Base-by-base conservation (phyloP, 2,329 filamentous ascomycete species). In the Berkeleyomyces basicola region DNA sequence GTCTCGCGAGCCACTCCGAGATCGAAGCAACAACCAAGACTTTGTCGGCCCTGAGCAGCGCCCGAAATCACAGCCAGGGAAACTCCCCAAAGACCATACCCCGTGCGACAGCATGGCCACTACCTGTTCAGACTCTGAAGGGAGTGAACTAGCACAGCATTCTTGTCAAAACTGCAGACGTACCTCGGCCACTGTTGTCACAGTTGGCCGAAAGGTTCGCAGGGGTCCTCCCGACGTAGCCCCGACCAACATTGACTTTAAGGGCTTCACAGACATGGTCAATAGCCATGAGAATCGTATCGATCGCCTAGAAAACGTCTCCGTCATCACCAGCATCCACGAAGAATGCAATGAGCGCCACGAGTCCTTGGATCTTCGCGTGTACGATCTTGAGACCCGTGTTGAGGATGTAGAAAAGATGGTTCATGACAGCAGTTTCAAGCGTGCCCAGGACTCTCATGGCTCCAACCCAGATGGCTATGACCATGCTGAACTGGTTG, bases 341-440 rank as follows among this genome's bases (percentile, higher is more conserved):
- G 86, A 90, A 31, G 84, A 87, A 44, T 81, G 87, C 58, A 76
- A 83, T 16, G 85, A 88, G 23, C 82, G 80, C 61, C 79, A 87
- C 67, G 86, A 90, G 42, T 74, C 82, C 58, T 71, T 82, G 53
- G 87, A 90, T 66, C 77, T 83, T 7, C 81, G 86, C 31, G 75
- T 90, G 6, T 79, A 82, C 1, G 86, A 90, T 44, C 75, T 90
- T 5, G 87, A 90, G 70, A 79, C 78, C 37, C 78, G 81, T 43
- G 73, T 85, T 3, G 79, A 82, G 31, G 82, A 85, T 67, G 72
- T 83, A 1, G 81, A 84, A 16, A 68, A 70, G n/a, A 72, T 68
- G 49, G 39, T 62, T 37, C 70, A 72, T 6, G 74, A 74, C 23
- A 71, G 70, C 47, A 74, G 81, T 65, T 76, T 76, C 14, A 72